Evolutionary conservation across 2,329 filamentous ascomycete genomes (phyloP).

Genomic region (Fonsecaea multimorphosa): DNA sequence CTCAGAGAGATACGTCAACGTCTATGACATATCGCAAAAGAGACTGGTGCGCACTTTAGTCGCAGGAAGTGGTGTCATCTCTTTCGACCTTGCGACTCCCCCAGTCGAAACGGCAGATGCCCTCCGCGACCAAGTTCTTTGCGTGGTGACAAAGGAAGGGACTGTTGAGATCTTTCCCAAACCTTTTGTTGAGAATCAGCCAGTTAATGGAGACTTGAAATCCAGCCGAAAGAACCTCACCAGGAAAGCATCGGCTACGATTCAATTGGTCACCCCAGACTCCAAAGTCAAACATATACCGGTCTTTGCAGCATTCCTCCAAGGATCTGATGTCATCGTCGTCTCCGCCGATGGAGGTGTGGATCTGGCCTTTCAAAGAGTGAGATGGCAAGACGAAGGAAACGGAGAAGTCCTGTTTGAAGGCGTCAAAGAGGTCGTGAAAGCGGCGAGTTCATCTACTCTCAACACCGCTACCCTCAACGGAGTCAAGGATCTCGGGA

Average conservation of each 20-base stretch:
- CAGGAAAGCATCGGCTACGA: slow-evolving; percentile 51
- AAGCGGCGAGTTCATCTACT: slow-evolving; percentile 51
- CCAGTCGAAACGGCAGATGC: slow-evolving; percentile 33
- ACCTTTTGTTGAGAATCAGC: slow-evolving; percentile 51
- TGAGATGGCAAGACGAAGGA: slow-evolving; percentile 55
- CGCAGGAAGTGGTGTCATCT: slow-evolving; percentile 54
- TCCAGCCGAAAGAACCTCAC: slow-evolving; percentile 48
- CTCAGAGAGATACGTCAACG: slow-evolving; percentile 57
- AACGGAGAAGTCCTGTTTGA: slow-evolving; percentile 51
- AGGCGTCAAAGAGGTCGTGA: slow-evolving; percentile 53
- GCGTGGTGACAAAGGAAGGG: slow-evolving; percentile 56
- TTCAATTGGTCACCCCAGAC: slow-evolving; percentile 54
- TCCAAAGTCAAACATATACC: slow-evolving; percentile 49
- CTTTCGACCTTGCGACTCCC: slow-evolving; percentile 46
- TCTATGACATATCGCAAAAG: slow-evolving; percentile 53
- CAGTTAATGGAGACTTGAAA: slow-evolving; percentile 42
- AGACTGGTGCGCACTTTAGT: slow-evolving; percentile 57
- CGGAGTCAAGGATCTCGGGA: slow-evolving; percentile 57
- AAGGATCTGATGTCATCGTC: slow-evolving; percentile 54
- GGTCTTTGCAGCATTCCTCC: slow-evolving; percentile 53
- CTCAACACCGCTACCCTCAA: slow-evolving; percentile 59
- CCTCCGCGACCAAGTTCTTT: slow-evolving; percentile 49
- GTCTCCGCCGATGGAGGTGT: slow-evolving; percentile 58
- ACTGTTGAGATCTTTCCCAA: slow-evolving; percentile 57
- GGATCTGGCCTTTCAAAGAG: slow-evolving; percentile 57